Evolutionary conservation across 306 rosid species (phyloP).

Genomic region (Ochetophila trinervis): DNA sequence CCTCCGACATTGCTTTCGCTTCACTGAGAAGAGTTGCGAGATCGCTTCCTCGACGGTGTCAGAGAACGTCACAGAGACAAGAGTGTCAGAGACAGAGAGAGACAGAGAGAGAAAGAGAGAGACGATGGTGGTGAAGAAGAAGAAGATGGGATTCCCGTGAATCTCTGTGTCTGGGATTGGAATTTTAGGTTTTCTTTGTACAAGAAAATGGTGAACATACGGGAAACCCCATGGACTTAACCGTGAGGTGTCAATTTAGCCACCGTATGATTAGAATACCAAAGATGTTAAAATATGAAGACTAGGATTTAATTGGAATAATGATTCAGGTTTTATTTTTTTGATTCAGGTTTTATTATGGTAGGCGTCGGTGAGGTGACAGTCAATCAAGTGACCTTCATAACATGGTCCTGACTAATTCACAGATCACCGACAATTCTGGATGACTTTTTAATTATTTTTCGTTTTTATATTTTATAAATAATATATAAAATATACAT

Average conservation of each 20-base stretch:
- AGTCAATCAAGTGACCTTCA: too few species aligned
- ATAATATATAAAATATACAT: too few species aligned
- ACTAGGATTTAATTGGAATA: too few species aligned
- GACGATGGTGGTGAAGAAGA: background rate
- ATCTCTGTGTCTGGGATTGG: conserved; percentile 47
- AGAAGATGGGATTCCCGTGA: conserved; percentile 33
- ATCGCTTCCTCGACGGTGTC: conserved; percentile 12
- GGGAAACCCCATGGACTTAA: conserved; percentile 23
- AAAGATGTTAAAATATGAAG: too few species aligned
- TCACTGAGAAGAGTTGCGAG: conserved; percentile 15
- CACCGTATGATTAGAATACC: conserved; percentile 1
- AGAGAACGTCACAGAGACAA: conserved; percentile 5
- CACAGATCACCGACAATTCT: too few species aligned
- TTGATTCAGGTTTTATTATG: too few species aligned
- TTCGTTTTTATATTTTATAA: too few species aligned
- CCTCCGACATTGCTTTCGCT: conserved; percentile 39
- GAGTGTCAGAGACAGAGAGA: background rate
- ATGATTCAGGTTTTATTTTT: too few species aligned
- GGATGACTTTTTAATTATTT: too few species aligned
- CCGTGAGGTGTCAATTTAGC: conserved; percentile 6
- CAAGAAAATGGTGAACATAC: conserved; percentile 24
- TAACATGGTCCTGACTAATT: too few species aligned
- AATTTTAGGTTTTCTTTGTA: conserved; percentile 58
- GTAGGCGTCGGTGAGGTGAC: too few species aligned
- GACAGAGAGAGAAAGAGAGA: conserved; percentile 8